Evolutionary conservation across 2,329 filamentous ascomycete species (phyloP).

Genomic region (Ilyonectria destructans): DNA sequence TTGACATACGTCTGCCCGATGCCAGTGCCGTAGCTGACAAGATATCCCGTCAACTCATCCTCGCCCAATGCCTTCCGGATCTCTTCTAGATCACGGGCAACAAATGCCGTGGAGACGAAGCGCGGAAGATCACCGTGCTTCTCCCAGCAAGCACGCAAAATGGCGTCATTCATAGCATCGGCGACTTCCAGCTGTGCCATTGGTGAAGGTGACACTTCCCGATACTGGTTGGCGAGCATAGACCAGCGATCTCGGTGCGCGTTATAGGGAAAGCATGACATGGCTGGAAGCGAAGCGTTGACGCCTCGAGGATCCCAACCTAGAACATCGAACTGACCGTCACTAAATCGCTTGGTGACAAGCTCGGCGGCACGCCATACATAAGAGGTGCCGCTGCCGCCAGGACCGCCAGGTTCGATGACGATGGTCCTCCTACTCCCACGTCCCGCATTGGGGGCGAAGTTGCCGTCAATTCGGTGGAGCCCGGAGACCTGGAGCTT

Average conservation of each 20-base stretch:
- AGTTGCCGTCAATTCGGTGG: constrained; percentile 43
- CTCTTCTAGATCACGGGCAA: constrained; percentile 66
- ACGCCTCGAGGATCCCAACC: constrained; percentile 72
- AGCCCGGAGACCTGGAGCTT: constrained; percentile 67
- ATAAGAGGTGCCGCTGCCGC: constrained; percentile 63
- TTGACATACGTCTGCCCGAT: constrained; percentile 68
- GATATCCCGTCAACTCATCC: constrained; percentile 64
- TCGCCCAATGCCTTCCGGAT: constrained; percentile 64
- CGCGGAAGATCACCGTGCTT: constrained; percentile 62
- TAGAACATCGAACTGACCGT: constrained; percentile 63
- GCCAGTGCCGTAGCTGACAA: constrained; percentile 68
- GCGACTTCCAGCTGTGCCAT: constrained; percentile 59
- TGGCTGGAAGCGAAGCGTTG: constrained; percentile 62
- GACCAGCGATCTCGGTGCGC: constrained; percentile 65
- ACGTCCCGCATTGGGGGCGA: constrained; percentile 42
- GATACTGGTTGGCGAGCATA: constrained; percentile 57
- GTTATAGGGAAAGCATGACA: constrained; percentile 64
- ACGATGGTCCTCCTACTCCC: constrained; percentile 66
- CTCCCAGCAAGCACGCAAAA: constrained; percentile 61
- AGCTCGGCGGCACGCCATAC: constrained; percentile 58
- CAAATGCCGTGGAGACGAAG: constrained; percentile 64
- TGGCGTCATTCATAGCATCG: constrained; percentile 65
- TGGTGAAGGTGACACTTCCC: constrained; percentile 55
- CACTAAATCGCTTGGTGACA: constrained; percentile 60
- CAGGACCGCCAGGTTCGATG: constrained; percentile 67